phyloP scores from a whole-genome alignment of 73 alveolate species.

The Durusdinium trenchii region DNA sequence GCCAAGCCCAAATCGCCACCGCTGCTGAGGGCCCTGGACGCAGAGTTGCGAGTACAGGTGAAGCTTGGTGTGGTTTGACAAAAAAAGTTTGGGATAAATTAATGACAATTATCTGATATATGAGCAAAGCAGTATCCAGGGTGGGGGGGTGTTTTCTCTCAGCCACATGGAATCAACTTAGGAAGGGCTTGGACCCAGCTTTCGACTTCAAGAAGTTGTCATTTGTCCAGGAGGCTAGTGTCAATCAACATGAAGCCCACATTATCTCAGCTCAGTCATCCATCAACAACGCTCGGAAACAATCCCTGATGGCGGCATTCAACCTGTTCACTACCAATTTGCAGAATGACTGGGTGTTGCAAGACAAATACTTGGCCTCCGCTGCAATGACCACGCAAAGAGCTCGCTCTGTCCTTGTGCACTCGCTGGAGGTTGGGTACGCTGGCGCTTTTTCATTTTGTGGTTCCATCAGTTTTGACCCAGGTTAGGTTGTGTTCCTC shows the following conservation, averaged over 20 bases:
- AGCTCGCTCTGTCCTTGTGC: background rate
- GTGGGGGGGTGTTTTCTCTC: too few species aligned
- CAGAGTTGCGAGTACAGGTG: conserved; percentile 54
- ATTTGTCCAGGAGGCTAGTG: conserved; percentile 45
- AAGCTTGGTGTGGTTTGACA: too few species aligned
- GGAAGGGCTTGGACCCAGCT: conserved; percentile 13
- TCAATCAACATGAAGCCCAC: background rate
- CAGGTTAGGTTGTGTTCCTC: too few species aligned
- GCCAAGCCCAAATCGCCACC: too few species aligned
- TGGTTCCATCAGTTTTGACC: background rate
- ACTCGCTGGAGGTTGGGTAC: background rate
- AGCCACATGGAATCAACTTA: background rate
- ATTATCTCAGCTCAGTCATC: background rate
- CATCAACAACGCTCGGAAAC: background rate
- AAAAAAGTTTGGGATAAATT: too few species aligned
- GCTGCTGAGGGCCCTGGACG: conserved; percentile 72
- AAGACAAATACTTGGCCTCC: background rate
- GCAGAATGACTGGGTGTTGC: background rate
- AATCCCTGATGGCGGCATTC: background rate
- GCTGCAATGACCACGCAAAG: background rate
- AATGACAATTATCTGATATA: too few species aligned
- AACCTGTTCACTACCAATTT: background rate
- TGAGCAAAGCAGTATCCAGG: too few species aligned
- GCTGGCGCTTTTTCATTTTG: background rate
- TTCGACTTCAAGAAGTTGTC: background rate